These are phyloP conservation scores for Colletotrichum sp. DNA, from an alignment of 2,329 filamentous ascomycete genomes.

Conservation along the genomic window DNA sequence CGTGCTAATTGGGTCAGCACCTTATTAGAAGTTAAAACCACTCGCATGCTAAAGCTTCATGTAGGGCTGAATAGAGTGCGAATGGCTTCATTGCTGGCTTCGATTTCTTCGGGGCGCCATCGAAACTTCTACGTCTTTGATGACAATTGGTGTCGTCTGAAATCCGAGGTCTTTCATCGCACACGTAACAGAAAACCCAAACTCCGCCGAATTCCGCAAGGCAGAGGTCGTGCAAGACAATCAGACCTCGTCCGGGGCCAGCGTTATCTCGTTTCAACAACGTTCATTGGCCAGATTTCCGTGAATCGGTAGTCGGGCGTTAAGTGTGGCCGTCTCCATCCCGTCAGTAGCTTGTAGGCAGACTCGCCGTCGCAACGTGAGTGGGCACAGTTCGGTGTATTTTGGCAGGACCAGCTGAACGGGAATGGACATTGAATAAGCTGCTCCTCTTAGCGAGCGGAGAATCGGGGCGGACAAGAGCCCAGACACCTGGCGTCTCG, in stretches of 20 bases:
- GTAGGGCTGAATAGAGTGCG: neutral
- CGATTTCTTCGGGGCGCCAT: neutral
- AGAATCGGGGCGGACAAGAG: neutral
- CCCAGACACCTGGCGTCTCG: slow-evolving; percentile 4
- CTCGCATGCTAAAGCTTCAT: neutral
- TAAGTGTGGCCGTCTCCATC: neutral
- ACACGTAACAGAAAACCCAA: neutral
- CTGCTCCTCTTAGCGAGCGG: neutral
- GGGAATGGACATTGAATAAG: neutral
- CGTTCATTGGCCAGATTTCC: neutral
- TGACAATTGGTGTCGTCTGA: neutral
- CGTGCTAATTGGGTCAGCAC: neutral
- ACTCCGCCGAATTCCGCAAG: neutral
- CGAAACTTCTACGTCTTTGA: neutral
- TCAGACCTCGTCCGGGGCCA: neutral
- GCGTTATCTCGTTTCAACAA: neutral
- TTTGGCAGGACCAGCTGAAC: neutral
- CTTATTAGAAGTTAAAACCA: neutral
- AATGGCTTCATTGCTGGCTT: neutral
- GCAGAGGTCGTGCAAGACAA: neutral
- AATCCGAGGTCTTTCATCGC: neutral
- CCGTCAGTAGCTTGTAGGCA: neutral
- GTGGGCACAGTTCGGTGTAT: neutral
- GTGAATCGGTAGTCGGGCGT: neutral
- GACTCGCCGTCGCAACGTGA: neutral